These are phyloP conservation scores for Pythium myriotylum DNA, from an alignment of 352 stramenopile genomes.

Conservation along the genomic window DNA sequence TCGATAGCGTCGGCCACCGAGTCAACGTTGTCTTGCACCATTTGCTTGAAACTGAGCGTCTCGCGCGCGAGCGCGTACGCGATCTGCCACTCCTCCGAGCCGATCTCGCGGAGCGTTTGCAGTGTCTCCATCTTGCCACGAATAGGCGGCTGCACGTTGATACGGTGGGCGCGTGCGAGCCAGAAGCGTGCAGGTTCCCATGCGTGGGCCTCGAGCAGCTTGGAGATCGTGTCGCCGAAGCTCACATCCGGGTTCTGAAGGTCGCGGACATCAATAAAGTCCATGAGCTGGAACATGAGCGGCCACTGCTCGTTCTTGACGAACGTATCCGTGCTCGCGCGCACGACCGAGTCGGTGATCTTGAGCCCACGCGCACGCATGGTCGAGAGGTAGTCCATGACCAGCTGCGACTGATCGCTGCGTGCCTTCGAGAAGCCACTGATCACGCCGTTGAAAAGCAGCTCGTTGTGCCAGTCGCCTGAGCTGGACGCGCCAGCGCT, in stretches of 20 bases:
- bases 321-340: constrained; percentile 72
- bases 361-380: constrained; percentile 52
- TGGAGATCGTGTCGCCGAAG: constrained; percentile 77
- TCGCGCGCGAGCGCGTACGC: constrained; percentile 72
- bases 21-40: constrained; percentile 66
- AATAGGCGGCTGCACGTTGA: constrained; percentile 59
- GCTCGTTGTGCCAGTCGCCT: constrained; percentile 40
- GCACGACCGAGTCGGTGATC: constrained; percentile 79
- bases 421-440: constrained; percentile 78
- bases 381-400: constrained; percentile 56
- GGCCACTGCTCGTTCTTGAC: constrained; percentile 67
- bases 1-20: constrained; percentile 72
- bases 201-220: constrained; percentile 63
- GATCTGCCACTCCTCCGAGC: constrained; percentile 66
- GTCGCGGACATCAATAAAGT: constrained; percentile 46
- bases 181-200: constrained; percentile 62
- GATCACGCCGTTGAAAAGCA: constrained; percentile 83
- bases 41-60: constrained; percentile 69
- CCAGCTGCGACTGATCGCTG: constrained; percentile 67
- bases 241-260: constrained; percentile 63
- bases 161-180: constrained; percentile 49
- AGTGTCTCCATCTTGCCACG: constrained; percentile 69
- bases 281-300: constrained; percentile 47
- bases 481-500: constrained; percentile 19
- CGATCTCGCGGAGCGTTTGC: constrained; percentile 32